Evolutionary conservation across 2,329 filamentous ascomycete species (phyloP).

Genomic region (Alternaria triticimaculans): DNA sequence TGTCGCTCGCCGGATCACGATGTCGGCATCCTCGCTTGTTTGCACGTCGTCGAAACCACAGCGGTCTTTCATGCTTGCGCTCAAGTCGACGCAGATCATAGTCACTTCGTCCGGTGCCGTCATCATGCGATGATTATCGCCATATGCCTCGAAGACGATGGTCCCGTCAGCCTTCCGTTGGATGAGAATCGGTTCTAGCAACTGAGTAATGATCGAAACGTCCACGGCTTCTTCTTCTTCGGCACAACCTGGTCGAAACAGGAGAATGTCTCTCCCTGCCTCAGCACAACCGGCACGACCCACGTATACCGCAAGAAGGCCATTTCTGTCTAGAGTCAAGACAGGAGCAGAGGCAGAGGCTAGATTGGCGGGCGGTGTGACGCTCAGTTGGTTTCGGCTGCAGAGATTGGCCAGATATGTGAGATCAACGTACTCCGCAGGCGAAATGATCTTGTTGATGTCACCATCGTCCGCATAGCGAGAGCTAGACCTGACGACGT

Average conservation of each 20-base stretch:
- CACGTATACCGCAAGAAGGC: slow-evolving; percentile 46
- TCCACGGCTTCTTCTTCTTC: slow-evolving; percentile 41
- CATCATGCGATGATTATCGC: slow-evolving; percentile 33
- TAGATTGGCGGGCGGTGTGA: slow-evolving; percentile 36
- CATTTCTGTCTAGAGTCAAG: slow-evolving; percentile 45
- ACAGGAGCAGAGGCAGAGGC: slow-evolving; percentile 38
- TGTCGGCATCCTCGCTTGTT: slow-evolving; percentile 13
- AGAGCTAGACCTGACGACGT: not conserved
- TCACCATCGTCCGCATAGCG: not conserved
- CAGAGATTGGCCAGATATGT: slow-evolving; percentile 21
- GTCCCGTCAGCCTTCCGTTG: slow-evolving; percentile 42
- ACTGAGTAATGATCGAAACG: slow-evolving; percentile 43
- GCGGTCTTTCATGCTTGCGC: slow-evolving; percentile 37
- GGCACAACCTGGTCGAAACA: slow-evolving; percentile 40
- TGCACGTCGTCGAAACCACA: slow-evolving; percentile 44
- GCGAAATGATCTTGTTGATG: not conserved
- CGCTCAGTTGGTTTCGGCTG: slow-evolving; percentile 38
- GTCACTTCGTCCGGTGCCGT: slow-evolving; percentile 44
- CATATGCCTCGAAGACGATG: slow-evolving; percentile 42
- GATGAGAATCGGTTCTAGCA: slow-evolving; percentile 42
- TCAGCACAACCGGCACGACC: slow-evolving; percentile 41
- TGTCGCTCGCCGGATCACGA: not conserved
- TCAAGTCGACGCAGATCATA: slow-evolving; percentile 47
- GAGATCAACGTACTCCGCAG: not conserved
- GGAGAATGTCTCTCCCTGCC: slow-evolving; percentile 41